A percentile compares a stretch with the other conserved stretches of the same genome.
Evolutionary conservation across 768 basidiomycete species (phyloP).

Genomic region (Mycena galericulata): DNA sequence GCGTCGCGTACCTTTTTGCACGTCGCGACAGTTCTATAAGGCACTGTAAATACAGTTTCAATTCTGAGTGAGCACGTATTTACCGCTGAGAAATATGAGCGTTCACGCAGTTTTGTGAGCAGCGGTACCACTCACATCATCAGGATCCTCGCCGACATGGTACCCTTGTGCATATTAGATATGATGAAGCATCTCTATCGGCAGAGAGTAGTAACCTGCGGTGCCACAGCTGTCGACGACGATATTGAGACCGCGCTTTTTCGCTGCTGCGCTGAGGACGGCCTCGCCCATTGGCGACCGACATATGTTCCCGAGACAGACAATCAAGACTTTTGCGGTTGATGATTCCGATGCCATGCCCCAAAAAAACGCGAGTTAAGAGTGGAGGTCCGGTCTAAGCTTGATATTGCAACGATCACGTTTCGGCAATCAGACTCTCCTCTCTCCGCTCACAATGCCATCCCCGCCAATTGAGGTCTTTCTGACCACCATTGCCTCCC

Average conservation of each 20-base stretch:
- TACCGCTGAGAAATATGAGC: slow-evolving; percentile 15
- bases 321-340: slow-evolving; percentile 71
- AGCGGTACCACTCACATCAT: slow-evolving; percentile 62
- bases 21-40: slow-evolving; percentile 69
- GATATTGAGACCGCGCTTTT: slow-evolving; percentile 74
- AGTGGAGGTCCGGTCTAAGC: slow-evolving; percentile 13
- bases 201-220: slow-evolving; percentile 41
- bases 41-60: neutral
- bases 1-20: slow-evolving; percentile 71
- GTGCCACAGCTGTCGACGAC: slow-evolving; percentile 89
- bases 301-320: slow-evolving; percentile 87
- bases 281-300: slow-evolving; percentile 95
- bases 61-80: neutral
- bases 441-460: slow-evolving; percentile 58
- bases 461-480: slow-evolving; percentile 80
- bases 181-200: too few relatives aligned
- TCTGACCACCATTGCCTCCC: slow-evolving; percentile 85
- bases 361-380: slow-evolving; percentile 39
- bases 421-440: slow-evolving; percentile 11
- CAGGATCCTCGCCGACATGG: slow-evolving; percentile 87
- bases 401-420: slow-evolving; percentile 15
- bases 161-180: slow-evolving; percentile 50
- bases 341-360: slow-evolving; percentile 35
- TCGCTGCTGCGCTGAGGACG: slow-evolving; percentile 77
- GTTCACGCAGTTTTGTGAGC: neutral